Evolutionary conservation across 768 basidiomycete genomes (phyloP), one percentile per base, ranked within the genome.

Genomic region (Termitomyces sp.): DNA sequence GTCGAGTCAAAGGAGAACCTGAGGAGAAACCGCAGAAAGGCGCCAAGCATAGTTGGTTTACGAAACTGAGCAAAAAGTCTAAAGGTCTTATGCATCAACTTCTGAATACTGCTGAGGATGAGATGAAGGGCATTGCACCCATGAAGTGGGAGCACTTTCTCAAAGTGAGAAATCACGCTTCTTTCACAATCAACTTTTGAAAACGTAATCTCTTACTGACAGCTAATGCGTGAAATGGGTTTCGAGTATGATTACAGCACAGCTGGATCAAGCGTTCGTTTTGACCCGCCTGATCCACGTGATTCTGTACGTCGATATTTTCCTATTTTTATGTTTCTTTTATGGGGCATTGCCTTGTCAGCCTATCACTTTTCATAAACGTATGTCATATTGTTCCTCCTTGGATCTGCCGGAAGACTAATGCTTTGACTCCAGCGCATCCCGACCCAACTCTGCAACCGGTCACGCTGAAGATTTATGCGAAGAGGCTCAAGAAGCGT

Each of bases 111-210:
- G 70, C 77, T 35, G 76, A 80, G 28, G 82, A 84, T 53, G 78
- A 82, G 48, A 82, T 76, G 56, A 72, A 77, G 57, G 85, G 84
- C 6, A 66, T 74, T 49, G 72, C 77, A 23, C 66, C 81, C 21
- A 83, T 93, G 85, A 85, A 86, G 58, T 91, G 91, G 91, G 87
- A 91, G 35, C 73, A 81, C 55, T 90, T 93, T 66, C 66, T 91
- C 34, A 87, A 83, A 76, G 91, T 88, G 55, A 48, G 71, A 52
- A 30, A 30, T 41, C 21, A 44, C 53, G 3, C 50, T 17, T 53
- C n/a, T 40, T 10, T 5, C 7, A 25, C 28, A 11, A 10, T 30
- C 55, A 6, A 9, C 21, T 52, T 43, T 16, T 34, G n/a, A 34
- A 34, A 34, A 42, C 1, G 25, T 45, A 12, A 30, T 11, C 37